Evolutionary conservation across 805 yeast genomes (phyloP).

Genomic region (Metschnikowia proteae): DNA sequence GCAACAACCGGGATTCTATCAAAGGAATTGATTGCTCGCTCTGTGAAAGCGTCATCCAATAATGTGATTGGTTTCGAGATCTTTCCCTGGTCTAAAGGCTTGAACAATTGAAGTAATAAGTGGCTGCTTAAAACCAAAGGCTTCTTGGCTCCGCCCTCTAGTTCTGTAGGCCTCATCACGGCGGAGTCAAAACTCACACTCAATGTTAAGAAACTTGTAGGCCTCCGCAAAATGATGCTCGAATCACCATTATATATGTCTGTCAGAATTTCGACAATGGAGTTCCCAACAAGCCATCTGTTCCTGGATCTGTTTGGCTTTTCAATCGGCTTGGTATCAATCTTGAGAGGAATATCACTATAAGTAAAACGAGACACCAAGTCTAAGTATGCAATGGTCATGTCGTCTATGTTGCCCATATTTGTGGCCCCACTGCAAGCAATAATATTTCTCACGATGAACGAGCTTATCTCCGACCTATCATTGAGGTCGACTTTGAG

Average conservation of each 20-base stretch:
- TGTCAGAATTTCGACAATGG: slow-evolving; percentile 56
- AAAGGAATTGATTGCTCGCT: slow-evolving; percentile 52
- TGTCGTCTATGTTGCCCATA: slow-evolving; percentile 40
- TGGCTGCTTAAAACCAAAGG: slow-evolving; percentile 33
- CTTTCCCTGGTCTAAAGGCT: slow-evolving; percentile 35
- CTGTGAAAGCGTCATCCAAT: slow-evolving; percentile 44
- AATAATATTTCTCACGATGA: slow-evolving; percentile 55
- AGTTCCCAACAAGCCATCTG: slow-evolving; percentile 61
- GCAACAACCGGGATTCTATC: slow-evolving; percentile 77
- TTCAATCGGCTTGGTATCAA: slow-evolving; percentile 19
- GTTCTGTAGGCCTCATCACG: neutral
- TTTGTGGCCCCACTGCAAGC: slow-evolving; percentile 24
- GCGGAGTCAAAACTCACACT: slow-evolving; percentile 25
- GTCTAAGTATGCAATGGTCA: slow-evolving; percentile 62
- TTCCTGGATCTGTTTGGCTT: slow-evolving; percentile 10
- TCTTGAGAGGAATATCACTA: slow-evolving; percentile 55
- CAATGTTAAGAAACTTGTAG: slow-evolving; percentile 47
- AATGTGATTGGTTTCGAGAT: slow-evolving; percentile 46
- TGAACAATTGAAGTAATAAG: slow-evolving; percentile 48
- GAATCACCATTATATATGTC: slow-evolving; percentile 50
- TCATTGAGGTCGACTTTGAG: slow-evolving; percentile 57
- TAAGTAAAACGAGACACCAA: slow-evolving; percentile 64
- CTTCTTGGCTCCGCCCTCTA: slow-evolving; percentile 11
- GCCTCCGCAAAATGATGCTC: slow-evolving; percentile 51
- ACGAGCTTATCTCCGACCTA: slow-evolving; percentile 58